These are phyloP conservation scores for Periconia sp. DNA, from an alignment of 2,329 filamentous ascomycete species.

Conservation along the genomic window DNA sequence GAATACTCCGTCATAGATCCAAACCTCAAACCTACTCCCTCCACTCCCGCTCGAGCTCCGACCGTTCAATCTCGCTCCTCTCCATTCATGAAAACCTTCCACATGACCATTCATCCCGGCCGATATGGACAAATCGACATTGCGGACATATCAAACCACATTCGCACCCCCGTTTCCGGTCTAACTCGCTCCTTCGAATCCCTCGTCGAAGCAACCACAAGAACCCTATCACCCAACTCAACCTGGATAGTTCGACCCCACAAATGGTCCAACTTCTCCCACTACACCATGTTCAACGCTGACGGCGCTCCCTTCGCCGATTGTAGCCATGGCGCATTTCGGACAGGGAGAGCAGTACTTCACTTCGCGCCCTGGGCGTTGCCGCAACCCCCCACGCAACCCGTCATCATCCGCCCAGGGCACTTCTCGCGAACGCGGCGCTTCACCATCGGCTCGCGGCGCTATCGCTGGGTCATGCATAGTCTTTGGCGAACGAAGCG, in stretches of 20 bases:
- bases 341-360: constrained; percentile 17
- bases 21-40: too few species aligned
- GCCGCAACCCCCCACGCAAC: constrained; percentile 14
- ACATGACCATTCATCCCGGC: too few species aligned
- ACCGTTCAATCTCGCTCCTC: too few species aligned
- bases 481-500: constrained; percentile 18
- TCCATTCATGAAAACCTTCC: too few species aligned
- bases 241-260: constrained; percentile 11
- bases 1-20: too few species aligned
- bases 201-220: too few species aligned
- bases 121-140: too few species aligned
- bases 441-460: constrained; percentile 19
- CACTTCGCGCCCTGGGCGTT: constrained; percentile 18
- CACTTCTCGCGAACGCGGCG: constrained; percentile 14
- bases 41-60: too few species aligned
- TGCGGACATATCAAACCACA: too few species aligned
- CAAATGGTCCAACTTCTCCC: constrained; percentile 15
- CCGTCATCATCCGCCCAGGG: constrained; percentile 18
- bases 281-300: constrained; percentile 18
- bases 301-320: constrained; percentile 14
- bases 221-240: constrained; percentile 7
- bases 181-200: too few species aligned
- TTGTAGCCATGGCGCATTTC: constrained; percentile 22
- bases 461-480: constrained; percentile 24
- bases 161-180: too few species aligned